Conservation (phyloP, 495 filamentous ascomycete species). For the Penicillium angulare region DNA sequence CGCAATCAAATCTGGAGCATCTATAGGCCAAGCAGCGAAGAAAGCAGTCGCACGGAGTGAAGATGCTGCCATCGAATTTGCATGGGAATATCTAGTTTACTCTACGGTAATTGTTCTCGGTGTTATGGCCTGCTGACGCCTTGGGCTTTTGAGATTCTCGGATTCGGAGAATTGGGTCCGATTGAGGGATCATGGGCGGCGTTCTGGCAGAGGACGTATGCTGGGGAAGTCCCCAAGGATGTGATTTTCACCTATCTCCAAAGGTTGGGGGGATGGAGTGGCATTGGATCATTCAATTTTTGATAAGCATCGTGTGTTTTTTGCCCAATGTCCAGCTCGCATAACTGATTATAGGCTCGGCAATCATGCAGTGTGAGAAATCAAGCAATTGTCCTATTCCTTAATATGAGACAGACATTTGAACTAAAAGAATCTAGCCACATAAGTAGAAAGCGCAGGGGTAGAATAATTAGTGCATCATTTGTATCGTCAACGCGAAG, state of each 20-base stretch:
- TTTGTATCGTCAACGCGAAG: too few species aligned
- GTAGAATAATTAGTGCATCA: too few species aligned
- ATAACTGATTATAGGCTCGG: too few species aligned
- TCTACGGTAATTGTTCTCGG: slow-evolving; percentile 51
- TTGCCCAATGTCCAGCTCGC: too few species aligned
- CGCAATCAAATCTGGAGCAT: slow-evolving; percentile 26
- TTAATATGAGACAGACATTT: too few species aligned
- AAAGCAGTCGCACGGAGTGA: slow-evolving; percentile 32
- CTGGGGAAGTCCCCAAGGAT: slow-evolving; percentile 43
- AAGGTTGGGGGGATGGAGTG: slow-evolving; percentile 50
- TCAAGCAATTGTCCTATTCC: too few species aligned
- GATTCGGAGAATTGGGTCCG: slow-evolving; percentile 49
- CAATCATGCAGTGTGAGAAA: too few species aligned
- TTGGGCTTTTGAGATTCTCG: slow-evolving; percentile 44
- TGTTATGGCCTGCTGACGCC: slow-evolving; percentile 43
- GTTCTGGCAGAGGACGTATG: slow-evolving; percentile 41
- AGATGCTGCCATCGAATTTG: slow-evolving; percentile 34
- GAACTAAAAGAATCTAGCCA: too few species aligned
- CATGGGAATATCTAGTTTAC: slow-evolving; percentile 42
- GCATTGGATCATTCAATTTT: too few species aligned
- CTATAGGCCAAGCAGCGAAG: slow-evolving; percentile 30
- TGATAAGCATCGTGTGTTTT: too few species aligned
- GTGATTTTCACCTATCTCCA: slow-evolving; percentile 54
- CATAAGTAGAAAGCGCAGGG: too few species aligned
- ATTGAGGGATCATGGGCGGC: slow-evolving; percentile 48